phyloP scores from a whole-genome alignment of 106 monocot genomes.

The Chionographis japonica region DNA sequence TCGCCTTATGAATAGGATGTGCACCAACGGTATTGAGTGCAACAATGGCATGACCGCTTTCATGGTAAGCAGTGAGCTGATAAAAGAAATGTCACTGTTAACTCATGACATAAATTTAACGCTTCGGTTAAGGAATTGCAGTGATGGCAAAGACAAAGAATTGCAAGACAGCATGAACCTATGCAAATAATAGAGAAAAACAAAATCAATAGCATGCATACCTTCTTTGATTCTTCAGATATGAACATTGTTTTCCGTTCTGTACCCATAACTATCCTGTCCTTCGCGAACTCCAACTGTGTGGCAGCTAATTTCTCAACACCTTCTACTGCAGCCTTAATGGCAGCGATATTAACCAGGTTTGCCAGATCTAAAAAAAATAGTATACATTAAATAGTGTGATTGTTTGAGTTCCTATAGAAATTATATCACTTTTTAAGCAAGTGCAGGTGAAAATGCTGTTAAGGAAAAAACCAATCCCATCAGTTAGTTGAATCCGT shows the following conservation, averaged over 20 bases:
- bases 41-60: slow-evolving; percentile 93
- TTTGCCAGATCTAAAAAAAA: slow-evolving; percentile 76
- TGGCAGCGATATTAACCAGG: slow-evolving; percentile 94
- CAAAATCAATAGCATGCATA: not conserved
- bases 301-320: slow-evolving; percentile 54
- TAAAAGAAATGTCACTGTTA: slow-evolving; percentile 1
- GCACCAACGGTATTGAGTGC: slow-evolving; percentile 95
- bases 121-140: not conserved
- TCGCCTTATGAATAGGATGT: slow-evolving; percentile 94
- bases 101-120: not conserved
- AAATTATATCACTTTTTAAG: no score
- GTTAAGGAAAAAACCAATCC: no score
- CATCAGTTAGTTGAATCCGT: no score
- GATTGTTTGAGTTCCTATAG: not conserved
- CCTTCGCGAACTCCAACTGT: slow-evolving; percentile 91
- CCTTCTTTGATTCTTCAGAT: slow-evolving; percentile 94
- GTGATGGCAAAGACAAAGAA: not conserved
- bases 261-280: slow-evolving; percentile 95
- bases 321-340: slow-evolving; percentile 97
- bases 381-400: slow-evolving; percentile 3
- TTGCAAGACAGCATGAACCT: not conserved
- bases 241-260: slow-evolving; percentile 89
- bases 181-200: not conserved
- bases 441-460: no score
- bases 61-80: slow-evolving; percentile 97